phyloP scores from a whole-genome alignment of 257 asterid genomes.

The Penstemon eatonii region DNA sequence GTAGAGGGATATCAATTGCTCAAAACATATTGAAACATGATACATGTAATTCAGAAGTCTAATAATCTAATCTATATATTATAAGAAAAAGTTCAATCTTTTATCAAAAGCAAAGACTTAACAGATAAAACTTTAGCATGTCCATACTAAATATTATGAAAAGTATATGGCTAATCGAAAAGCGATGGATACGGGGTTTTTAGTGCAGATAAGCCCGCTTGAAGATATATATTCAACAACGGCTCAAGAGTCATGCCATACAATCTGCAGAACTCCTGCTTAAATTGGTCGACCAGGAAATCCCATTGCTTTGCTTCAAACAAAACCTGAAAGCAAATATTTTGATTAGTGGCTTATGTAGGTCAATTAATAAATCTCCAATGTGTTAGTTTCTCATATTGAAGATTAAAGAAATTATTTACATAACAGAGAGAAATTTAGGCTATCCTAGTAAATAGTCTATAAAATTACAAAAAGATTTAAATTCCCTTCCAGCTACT shows the following conservation, averaged over 20 bases:
- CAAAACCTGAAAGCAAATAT: conserved; percentile 56
- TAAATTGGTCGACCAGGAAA: conserved; percentile 81
- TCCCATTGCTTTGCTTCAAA: conserved; percentile 95
- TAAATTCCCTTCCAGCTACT: conserved; percentile 2
- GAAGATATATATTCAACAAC: conserved; percentile 82
- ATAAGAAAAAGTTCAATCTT: not conserved
- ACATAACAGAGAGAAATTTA: conserved; percentile 8
- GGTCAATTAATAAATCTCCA: not conserved
- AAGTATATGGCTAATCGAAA: conserved; percentile 7
- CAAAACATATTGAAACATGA: conserved; percentile 11
- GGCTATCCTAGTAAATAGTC: not conserved
- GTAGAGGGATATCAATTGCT: conserved; percentile 2
- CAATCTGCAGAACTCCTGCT: conserved; percentile 92
- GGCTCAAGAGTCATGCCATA: conserved; percentile 99
- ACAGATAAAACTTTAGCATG: not conserved
- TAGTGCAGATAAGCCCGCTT: conserved; percentile 93
- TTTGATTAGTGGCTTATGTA: conserved; percentile 9
- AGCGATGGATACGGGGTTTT: conserved; percentile 97
- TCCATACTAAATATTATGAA: not conserved
- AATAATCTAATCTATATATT: too few species aligned
- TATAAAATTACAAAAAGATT: not conserved
- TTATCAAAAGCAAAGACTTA: not conserved
- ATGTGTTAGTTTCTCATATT: not conserved
- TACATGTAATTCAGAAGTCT: conserved; percentile 9
- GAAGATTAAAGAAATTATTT: not conserved